Conservation (phyloP, 164 flowering plant species). For the Kingdonia uniflora region DNA sequence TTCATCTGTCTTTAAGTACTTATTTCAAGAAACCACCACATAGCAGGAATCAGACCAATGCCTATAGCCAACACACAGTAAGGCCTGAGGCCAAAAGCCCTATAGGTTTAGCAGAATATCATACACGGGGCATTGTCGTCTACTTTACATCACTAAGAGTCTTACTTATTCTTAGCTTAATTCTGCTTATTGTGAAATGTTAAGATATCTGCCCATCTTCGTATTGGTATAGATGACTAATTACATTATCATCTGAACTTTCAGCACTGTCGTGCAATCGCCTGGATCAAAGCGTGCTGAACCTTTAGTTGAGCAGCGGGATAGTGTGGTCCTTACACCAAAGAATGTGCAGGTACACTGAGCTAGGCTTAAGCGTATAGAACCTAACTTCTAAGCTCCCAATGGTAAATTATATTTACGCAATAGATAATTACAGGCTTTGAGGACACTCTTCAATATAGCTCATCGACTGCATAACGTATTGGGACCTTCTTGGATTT, state of each 20-base stretch:
- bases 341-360: conserved; percentile 94
- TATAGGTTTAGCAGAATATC: too few relatives aligned
- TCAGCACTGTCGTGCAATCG: conserved; percentile 42
- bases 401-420: not conserved
- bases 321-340: conserved; percentile 70
- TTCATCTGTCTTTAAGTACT: too few relatives aligned
- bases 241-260: conserved; percentile 1
- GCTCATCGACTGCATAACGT: conserved; percentile 90
- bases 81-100: too few relatives aligned
- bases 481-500: conserved; percentile 93
- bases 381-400: conserved; percentile 1
- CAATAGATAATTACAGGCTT: conserved; percentile 37
- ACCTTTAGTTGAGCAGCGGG: conserved; percentile 51
- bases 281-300: conserved; percentile 80
- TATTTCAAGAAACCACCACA: too few relatives aligned
- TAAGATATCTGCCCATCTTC: too few relatives aligned
- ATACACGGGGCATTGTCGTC: too few relatives aligned
- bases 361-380: not conserved
- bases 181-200: too few relatives aligned
- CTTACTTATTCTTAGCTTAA: too few relatives aligned
- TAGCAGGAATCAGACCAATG: too few relatives aligned
- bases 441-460: conserved; percentile 94
- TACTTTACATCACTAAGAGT: too few relatives aligned
- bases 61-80: too few relatives aligned
- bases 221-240: too few relatives aligned